Evolutionary conservation across 2,329 filamentous ascomycete species (phyloP), one percentile per base, ranked within the genome.

Genomic region (Chaetomiaceae sp.): DNA sequence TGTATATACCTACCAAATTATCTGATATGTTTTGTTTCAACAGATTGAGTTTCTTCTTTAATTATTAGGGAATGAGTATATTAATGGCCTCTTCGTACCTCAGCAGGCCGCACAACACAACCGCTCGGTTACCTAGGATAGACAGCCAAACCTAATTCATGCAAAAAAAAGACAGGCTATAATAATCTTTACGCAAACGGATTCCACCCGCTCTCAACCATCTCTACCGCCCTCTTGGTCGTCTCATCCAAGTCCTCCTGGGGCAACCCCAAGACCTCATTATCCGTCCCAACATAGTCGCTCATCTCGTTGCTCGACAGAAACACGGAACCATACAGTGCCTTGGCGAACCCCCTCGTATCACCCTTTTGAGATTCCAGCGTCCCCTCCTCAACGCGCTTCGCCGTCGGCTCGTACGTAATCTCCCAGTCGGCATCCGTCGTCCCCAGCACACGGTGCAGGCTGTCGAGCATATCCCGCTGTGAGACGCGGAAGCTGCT

Each of bases 401-500:
- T 66, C 36, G 69, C 57, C 1, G 71, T 67, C 0, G 65, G 59
- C 66, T 83, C 75, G 7, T 74, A 66, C 1, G 63, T 70, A 51
- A 88, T 74, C 2, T 64, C 73, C 85, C 85, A 89, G 61, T 87
- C 84, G 0, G 66, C 67, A 34, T 84, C 78, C 1, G 69, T 77
- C 0, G 77, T 81, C 0, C 76, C 76, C 0, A 79, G 78, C 4
- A 83, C 82, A 0, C 78, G 76, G 61, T 83, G 74, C 11, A 84
- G 67, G n/a, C 75, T 77, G 34, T 78, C 76, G 49, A 88, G 74
- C 71, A 88, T 87, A 9, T 88, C 84, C 10, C 74, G 73, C 65
- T 89, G 85, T 54, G 68, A 80, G 55, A 83, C 59, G 10, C 69
- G 65, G 68, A 86, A 87, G 55, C 78, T 83, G 7, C 71, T 73